A percentile compares a stretch with the other conserved stretches of the same genome.
Conservation (phyloP, 192 early-diverging fungal species). For the Coemansia reversa region DNA sequence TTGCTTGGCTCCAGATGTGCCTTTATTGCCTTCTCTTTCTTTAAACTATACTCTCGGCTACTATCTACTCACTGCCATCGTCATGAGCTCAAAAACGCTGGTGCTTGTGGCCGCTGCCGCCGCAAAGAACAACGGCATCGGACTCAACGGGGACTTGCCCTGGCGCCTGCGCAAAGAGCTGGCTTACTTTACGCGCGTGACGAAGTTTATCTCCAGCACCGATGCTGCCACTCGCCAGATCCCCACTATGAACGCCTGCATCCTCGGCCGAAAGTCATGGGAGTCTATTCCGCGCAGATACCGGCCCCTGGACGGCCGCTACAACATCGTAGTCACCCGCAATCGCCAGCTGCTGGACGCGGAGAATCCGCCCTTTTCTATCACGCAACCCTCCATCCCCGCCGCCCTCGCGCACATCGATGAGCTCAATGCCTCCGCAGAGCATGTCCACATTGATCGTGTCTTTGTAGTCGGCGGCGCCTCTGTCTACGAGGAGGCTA, state of each 20-base stretch:
- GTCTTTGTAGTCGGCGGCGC: slow-evolving; percentile 85
- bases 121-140: slow-evolving; percentile 75
- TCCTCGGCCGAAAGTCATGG: slow-evolving; percentile 95
- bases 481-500: slow-evolving; percentile 68
- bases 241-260: slow-evolving; percentile 69
- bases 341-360: slow-evolving; percentile 54
- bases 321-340: slow-evolving; percentile 85
- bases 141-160: slow-evolving; percentile 66
- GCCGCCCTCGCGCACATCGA: slow-evolving; percentile 55
- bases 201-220: slow-evolving; percentile 22
- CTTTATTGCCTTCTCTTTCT: neutral
- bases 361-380: slow-evolving; percentile 12
- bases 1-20: neutral
- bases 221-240: neutral
- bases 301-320: slow-evolving; percentile 71
- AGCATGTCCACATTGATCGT: slow-evolving; percentile 25
- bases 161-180: slow-evolving; percentile 89
- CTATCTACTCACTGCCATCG: neutral
- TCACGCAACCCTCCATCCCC: slow-evolving; percentile 23
- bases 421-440: slow-evolving; percentile 11
- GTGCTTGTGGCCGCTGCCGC: slow-evolving; percentile 75
- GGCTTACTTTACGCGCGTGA: slow-evolving; percentile 74
- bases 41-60: neutral
- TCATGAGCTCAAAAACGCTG: slow-evolving; percentile 33
- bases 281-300: slow-evolving; percentile 83